These are phyloP conservation scores for Fusarium neocosmosporiellum DNA, from an alignment of 2,329 filamentous ascomycete genomes.

Conservation along the genomic window DNA sequence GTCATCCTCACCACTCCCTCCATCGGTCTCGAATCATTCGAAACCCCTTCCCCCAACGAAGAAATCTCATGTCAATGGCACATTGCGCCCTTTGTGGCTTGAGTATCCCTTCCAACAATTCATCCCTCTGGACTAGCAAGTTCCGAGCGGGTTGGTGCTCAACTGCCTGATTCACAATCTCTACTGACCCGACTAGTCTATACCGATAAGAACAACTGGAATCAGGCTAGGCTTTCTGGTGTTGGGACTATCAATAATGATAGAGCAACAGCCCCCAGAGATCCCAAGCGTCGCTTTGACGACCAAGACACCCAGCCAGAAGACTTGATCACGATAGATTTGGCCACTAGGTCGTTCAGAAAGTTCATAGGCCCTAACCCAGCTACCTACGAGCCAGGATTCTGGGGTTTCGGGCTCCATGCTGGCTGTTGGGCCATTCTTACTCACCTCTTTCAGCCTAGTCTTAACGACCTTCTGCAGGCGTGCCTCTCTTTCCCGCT, in stretches of 20 bases:
- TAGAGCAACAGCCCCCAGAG: background rate
- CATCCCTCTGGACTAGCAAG: background rate
- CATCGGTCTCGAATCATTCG: background rate
- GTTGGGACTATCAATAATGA: background rate
- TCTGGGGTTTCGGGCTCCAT: conserved; percentile 31
- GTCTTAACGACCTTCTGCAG: background rate
- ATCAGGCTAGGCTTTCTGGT: background rate
- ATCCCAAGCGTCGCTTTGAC: background rate
- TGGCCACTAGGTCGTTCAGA: background rate
- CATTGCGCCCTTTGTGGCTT: background rate
- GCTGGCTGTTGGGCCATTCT: conserved; percentile 18
- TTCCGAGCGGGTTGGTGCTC: background rate
- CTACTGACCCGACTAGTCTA: background rate
- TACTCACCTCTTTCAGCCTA: background rate
- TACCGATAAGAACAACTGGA: background rate
- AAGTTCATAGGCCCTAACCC: background rate
- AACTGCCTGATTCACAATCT: background rate
- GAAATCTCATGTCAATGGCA: background rate
- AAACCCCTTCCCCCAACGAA: background rate
- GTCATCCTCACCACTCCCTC: background rate
- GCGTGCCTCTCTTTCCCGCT: conserved; percentile 23
- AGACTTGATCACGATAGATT: background rate
- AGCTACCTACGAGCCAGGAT: background rate
- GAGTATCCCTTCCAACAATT: background rate
- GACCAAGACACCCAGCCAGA: background rate